Conservation (phyloP, 2,329 filamentous ascomycete genomes). For the Fusarium paranaense region DNA sequence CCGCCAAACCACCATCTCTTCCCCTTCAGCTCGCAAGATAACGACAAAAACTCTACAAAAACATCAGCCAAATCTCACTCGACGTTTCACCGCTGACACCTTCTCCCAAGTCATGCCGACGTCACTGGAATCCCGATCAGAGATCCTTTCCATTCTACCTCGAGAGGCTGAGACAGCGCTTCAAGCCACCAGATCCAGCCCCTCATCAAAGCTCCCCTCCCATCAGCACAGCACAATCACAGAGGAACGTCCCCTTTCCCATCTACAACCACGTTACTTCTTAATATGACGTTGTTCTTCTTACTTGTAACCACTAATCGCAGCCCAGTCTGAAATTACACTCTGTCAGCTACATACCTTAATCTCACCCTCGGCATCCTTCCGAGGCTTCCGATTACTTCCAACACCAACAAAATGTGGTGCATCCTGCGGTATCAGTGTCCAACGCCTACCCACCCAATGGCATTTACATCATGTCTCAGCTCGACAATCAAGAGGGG, state of each 20-base stretch:
- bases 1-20: background rate
- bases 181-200: constrained; percentile 24
- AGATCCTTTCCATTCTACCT: constrained; percentile 3
- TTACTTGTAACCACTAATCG: background rate
- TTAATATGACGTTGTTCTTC: background rate
- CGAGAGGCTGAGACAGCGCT: constrained; percentile 27
- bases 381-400: constrained; percentile 13
- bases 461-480: constrained; percentile 19
- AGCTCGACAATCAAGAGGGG: background rate
- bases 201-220: constrained; percentile 1
- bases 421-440: constrained; percentile 3
- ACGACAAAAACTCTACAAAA: background rate
- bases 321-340: background rate
- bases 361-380: background rate
- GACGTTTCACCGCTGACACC: background rate
- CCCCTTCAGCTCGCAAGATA: background rate
- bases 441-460: background rate
- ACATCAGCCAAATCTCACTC: background rate
- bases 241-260: background rate
- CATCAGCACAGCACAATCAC: background rate
- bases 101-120: constrained; percentile 12
- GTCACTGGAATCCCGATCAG: constrained; percentile 31
- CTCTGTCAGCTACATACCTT: background rate
- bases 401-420: constrained; percentile 9
- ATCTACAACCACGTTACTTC: background rate